Evolutionary conservation across 805 yeast species (phyloP).

Genomic region (Citeromyces matritensis): DNA sequence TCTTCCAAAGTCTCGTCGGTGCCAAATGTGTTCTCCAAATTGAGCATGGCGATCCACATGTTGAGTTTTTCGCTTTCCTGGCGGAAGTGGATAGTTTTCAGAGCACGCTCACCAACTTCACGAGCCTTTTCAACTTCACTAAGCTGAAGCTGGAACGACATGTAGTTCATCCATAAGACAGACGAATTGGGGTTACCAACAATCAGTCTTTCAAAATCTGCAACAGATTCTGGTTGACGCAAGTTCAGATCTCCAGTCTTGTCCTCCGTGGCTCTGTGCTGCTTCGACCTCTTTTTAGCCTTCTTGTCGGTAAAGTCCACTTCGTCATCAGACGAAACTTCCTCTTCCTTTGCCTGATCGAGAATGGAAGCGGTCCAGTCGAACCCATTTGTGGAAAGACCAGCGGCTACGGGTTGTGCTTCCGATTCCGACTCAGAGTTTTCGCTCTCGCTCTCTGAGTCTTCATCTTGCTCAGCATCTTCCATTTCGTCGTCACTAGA

Average conservation of each 20-base stretch:
- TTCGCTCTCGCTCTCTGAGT: conserved; percentile 8
- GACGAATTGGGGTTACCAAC: conserved; percentile 92
- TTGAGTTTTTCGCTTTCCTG: conserved; percentile 90
- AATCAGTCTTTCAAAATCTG: conserved; percentile 84
- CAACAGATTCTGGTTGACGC: conserved; percentile 79
- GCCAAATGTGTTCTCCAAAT: conserved; percentile 91
- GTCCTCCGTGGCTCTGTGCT: conserved; percentile 41
- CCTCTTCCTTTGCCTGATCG: conserved; percentile 59
- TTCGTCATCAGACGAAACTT: conserved; percentile 39
- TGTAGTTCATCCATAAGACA: conserved; percentile 91
- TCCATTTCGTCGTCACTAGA: conserved; percentile 15
- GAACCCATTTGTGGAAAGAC: conserved; percentile 74
- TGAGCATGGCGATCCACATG: conserved; percentile 90
- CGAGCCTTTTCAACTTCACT: conserved; percentile 93
- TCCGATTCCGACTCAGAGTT: conserved; percentile 7
- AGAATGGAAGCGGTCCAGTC: conserved; percentile 92
- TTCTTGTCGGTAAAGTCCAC: conserved; percentile 22
- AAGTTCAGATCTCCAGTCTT: conserved; percentile 73
- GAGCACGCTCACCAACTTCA: conserved; percentile 83
- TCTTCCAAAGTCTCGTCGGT: conserved; percentile 68
- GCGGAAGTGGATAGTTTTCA: conserved; percentile 77
- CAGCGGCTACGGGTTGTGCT: conserved; percentile 19
- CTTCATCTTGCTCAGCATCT: conserved; percentile 6
- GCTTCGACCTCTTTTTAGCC: conserved; percentile 26
- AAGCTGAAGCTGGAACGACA: conserved; percentile 93